These are phyloP conservation scores for Cercophora samala DNA, from an alignment of 495 filamentous ascomycete species.

Conservation along the genomic window DNA sequence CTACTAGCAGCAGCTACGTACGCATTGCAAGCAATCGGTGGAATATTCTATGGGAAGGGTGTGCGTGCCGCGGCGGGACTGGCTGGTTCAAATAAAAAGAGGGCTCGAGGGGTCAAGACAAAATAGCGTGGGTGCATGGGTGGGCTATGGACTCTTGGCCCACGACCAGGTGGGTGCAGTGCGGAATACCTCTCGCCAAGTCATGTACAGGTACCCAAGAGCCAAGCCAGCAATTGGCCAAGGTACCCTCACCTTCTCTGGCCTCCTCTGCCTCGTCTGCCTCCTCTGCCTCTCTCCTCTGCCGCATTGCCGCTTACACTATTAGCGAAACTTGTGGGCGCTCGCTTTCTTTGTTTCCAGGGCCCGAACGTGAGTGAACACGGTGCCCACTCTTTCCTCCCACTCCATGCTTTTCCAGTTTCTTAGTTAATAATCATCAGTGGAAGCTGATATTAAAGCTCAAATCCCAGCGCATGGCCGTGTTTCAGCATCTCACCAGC, in stretches of 20 bases:
- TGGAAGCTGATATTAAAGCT: not conserved
- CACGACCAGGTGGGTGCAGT: constrained; percentile 9
- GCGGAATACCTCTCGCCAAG: constrained; percentile 8
- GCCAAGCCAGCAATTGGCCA: constrained; percentile 14
- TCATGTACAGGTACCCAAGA: constrained; percentile 22
- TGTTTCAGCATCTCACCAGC: constrained; percentile 10
- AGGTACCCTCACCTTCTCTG: constrained; percentile 8
- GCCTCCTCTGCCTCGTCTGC: too few relatives aligned
- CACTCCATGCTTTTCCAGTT: not conserved
- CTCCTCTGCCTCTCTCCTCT: constrained; percentile 10
- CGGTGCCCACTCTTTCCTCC: not conserved
- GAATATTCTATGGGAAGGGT: constrained; percentile 18
- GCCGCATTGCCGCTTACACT: constrained; percentile 35
- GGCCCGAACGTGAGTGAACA: not conserved
- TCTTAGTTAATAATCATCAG: too few relatives aligned
- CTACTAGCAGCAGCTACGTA: constrained; percentile 30
- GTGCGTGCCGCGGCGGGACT: constrained; percentile 30
- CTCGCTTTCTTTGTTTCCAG: constrained; percentile 6
- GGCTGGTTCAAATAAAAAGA: constrained; percentile 37
- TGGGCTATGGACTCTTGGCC: not conserved
- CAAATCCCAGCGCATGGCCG: not conserved
- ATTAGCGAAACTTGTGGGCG: constrained; percentile 23
- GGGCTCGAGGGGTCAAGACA: constrained; percentile 11
- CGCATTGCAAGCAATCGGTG: constrained; percentile 23
- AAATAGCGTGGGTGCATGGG: constrained; percentile 23